Evolutionary conservation across 495 filamentous ascomycete genomes (phyloP).

Genomic region (Lentithecium fluviatile): DNA sequence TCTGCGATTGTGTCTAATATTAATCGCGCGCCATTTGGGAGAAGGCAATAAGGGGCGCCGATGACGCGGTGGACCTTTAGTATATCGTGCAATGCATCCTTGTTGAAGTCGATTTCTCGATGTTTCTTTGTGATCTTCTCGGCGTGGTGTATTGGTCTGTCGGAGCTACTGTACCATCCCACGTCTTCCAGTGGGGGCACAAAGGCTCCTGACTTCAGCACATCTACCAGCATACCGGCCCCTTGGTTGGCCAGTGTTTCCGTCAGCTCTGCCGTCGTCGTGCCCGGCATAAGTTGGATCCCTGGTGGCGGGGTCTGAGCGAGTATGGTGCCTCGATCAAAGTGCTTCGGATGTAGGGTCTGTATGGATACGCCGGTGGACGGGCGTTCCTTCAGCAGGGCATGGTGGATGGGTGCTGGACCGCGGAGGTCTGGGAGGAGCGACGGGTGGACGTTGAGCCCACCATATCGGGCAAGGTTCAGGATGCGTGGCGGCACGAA

Average conservation of each 20-base stretch:
- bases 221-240: conserved; percentile 37
- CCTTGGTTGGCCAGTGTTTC: conserved; percentile 46
- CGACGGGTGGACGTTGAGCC: conserved; percentile 94
- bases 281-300: conserved; percentile 49
- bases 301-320: conserved; percentile 61
- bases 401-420: conserved; percentile 67
- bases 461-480: conserved; percentile 68
- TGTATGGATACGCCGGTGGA: conserved; percentile 77
- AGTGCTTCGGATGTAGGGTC: conserved; percentile 69
- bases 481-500: conserved; percentile 80
- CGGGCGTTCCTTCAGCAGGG: conserved; percentile 58
- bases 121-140: conserved; percentile 24
- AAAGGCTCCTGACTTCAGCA: conserved; percentile 55
- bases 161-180: conserved; percentile 23
- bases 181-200: conserved; percentile 45
- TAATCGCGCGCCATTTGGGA: conserved; percentile 11
- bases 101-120: conserved; percentile 52
- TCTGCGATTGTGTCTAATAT: conserved; percentile 11
- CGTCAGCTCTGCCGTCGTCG: conserved; percentile 42
- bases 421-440: conserved; percentile 80
- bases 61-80: conserved; percentile 52
- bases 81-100: conserved; percentile 52
- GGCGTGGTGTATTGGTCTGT: conserved; percentile 17
- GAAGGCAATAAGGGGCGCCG: conserved; percentile 52
- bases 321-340: conserved; percentile 77